Evolutionary conservation across 2,329 filamentous ascomycete genomes (phyloP).

Genomic region (Hirsutella rhossiliensis): DNA sequence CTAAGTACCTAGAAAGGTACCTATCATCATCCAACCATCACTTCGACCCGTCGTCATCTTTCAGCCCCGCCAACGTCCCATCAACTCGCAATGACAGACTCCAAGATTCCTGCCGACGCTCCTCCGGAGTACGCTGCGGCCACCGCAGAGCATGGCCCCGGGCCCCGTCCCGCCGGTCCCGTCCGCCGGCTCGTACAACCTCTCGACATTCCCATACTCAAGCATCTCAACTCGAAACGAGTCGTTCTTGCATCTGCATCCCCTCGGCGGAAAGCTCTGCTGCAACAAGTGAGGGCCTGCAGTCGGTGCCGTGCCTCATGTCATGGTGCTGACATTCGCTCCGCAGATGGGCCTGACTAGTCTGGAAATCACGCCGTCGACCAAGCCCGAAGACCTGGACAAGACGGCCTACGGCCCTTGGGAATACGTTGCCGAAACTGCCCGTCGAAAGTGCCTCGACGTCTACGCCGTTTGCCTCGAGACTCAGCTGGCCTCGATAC

Average conservation of each 20-base stretch:
- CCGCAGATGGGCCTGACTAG: constrained; percentile 65
- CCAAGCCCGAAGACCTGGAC: constrained; percentile 72
- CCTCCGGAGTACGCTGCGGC: constrained; percentile 34
- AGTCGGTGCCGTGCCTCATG: background rate
- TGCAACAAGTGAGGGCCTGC: constrained; percentile 46
- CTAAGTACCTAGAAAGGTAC: too few species aligned
- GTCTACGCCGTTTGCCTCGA: constrained; percentile 45
- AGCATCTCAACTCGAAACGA: constrained; percentile 62
- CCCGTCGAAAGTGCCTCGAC: constrained; percentile 67
- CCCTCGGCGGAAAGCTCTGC: constrained; percentile 69
- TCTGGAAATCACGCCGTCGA: constrained; percentile 75
- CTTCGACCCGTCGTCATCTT: too few species aligned
- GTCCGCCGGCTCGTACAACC: constrained; percentile 44
- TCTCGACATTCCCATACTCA: constrained; percentile 69
- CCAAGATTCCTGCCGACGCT: constrained; percentile 13
- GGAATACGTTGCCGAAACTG: constrained; percentile 86
- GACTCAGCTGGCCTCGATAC: constrained; percentile 28
- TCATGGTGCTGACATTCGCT: constrained; percentile 5
- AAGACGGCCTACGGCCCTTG: constrained; percentile 64
- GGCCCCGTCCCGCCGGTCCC: constrained; percentile 17
- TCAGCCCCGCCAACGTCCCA: too few species aligned
- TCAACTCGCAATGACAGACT: too few species aligned
- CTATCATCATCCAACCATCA: too few species aligned
- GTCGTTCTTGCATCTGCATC: constrained; percentile 87
- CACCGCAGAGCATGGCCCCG: constrained; percentile 21